These are phyloP conservation scores for Cantharellus anzutake DNA, from an alignment of 768 basidiomycete species.

Conservation along the genomic window DNA sequence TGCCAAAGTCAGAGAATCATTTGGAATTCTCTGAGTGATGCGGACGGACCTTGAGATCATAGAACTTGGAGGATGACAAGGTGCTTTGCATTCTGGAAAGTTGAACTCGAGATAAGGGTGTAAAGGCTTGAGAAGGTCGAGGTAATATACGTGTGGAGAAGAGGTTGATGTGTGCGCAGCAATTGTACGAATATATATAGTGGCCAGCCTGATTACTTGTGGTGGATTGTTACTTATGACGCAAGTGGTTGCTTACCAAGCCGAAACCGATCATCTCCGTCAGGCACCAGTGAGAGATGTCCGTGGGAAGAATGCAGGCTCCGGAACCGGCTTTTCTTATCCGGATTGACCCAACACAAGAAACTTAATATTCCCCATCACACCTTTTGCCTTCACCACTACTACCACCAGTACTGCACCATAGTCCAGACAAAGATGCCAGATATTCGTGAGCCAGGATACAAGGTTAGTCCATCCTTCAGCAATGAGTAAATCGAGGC, in stretches of 20 bases:
- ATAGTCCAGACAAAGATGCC: neutral
- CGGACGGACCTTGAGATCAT: neutral
- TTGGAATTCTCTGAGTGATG: neutral
- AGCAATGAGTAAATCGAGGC: no score
- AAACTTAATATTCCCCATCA: neutral
- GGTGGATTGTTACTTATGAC: no score
- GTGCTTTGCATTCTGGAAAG: neutral
- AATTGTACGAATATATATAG: neutral
- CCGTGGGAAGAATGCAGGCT: no score
- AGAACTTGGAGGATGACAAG: neutral
- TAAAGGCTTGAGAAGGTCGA: neutral
- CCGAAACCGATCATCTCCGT: no score
- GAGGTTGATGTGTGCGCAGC: neutral
- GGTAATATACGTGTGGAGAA: neutral
- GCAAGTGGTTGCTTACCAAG: no score
- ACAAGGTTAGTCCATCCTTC: neutral
- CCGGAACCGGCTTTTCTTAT: no score
- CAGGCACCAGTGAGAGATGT: no score
- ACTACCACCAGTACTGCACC: neutral
- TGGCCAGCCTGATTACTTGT: no score
- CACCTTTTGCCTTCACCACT: neutral
- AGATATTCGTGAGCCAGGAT: neutral
- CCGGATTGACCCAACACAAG: no score
- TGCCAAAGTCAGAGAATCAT: neutral
- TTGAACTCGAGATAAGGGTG: neutral